Evolutionary conservation across 129 eudicot species (phyloP), one percentile per base, ranked within the genome.

Genomic region (Pulicaria dysenterica): DNA sequence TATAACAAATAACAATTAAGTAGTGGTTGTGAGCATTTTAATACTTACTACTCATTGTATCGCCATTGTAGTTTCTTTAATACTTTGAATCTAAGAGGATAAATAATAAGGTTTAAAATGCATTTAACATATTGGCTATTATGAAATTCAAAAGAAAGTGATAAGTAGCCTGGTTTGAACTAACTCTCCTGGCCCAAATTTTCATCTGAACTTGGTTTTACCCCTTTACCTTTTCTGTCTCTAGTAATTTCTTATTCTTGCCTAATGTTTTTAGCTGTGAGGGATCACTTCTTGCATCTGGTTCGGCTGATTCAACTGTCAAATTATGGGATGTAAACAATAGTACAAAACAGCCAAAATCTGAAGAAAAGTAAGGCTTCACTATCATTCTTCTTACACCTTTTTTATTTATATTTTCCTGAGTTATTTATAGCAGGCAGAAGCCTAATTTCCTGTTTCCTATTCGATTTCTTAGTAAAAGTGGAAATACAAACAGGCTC

Each of bases 211-310:
- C 31, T 0, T 24, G 31, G 31, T 24, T 24, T 24, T 1, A 24
- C 31, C 31, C 31, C 31, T 24, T 24, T 24, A 24, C 31, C 31
- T 24, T 24, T 24, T 24, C 31, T 2, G 2, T 2, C 31, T 24
- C 31, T 24, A 24, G 31, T 24, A 24, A 24, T 24, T 24, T 24
- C 31, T 24, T 19, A 17, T 24, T 57, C 17, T 45, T 8, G 16
- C 40, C 12, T 46, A 38, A 64, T 63, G 9, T 55, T 83, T 81
- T 53, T 89, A 93, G 99, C 75, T 85, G 97, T 72, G 99, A 95
- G 84, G 99, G 99, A 24, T 95, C 96, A 6, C 99, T 95, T 75
- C 96, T 95, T 77, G 99, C 99, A 69, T 95, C 99, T 67, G 99
- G 99, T 63, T 95, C 99, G 13, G 99, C 97, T 79, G 99, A 95